Evolutionary conservation across 2,329 filamentous ascomycete genomes (phyloP).

Genomic region (Pseudogymnoascus sp.): DNA sequence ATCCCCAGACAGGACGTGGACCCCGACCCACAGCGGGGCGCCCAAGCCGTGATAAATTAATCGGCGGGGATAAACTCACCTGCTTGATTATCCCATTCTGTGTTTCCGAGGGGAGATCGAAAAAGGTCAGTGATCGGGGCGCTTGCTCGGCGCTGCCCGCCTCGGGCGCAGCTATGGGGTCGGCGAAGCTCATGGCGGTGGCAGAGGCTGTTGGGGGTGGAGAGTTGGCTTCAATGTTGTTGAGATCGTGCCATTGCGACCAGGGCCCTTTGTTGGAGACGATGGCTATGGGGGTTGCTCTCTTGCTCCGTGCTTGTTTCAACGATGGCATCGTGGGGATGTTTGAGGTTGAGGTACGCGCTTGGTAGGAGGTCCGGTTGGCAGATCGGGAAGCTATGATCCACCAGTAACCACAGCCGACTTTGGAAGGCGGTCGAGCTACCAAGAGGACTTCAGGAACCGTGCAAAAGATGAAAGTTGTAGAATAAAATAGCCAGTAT

Average conservation of each 20-base stretch:
- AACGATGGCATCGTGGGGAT: not conserved
- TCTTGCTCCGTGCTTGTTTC: constrained; percentile 1
- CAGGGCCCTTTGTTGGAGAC: not conserved
- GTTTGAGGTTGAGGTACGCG: constrained; percentile 1
- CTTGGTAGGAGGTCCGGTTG: not conserved
- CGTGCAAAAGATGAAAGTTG: not conserved
- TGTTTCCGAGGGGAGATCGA: constrained; percentile 28
- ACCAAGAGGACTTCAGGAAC: not conserved
- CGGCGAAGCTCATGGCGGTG: not conserved
- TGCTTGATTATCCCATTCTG: constrained; percentile 28
- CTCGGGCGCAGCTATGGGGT: constrained; percentile 1
- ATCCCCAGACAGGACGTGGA: not conserved
- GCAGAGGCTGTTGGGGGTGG: not conserved
- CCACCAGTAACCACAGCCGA: not conserved
- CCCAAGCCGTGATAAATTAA: not conserved
- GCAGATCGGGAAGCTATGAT: constrained; percentile 6
- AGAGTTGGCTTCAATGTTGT: not conserved
- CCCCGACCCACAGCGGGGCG: constrained; percentile 5
- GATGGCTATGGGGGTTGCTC: constrained; percentile 6
- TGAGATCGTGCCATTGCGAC: not conserved
- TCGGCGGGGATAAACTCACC: constrained; percentile 23
- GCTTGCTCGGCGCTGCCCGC: not conserved
- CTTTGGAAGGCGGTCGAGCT: not conserved
- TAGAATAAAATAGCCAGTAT: not conserved
- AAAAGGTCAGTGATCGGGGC: constrained; percentile 12